These are phyloP conservation scores for Solanum etuberosum DNA, from an alignment of 257 asterid genomes.

Conservation along the genomic window DNA sequence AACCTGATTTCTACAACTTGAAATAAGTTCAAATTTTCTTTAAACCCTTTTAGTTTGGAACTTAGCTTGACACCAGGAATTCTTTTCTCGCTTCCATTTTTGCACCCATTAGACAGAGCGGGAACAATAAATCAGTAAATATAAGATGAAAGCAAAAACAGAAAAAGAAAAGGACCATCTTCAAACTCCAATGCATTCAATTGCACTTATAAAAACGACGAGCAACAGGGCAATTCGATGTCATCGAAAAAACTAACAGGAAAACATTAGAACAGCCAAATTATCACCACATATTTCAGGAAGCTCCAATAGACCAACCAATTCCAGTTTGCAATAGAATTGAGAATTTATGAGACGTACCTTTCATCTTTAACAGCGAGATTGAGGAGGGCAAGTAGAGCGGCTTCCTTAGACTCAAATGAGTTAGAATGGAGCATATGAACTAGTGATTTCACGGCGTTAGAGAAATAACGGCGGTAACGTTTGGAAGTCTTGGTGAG, in stretches of 20 bases:
- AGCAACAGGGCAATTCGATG: neutral
- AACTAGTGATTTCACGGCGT: constrained; percentile 56
- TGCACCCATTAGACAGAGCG: neutral
- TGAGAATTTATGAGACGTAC: constrained; percentile 21
- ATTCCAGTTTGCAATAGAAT: neutral
- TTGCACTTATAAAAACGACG: neutral
- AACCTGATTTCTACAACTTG: neutral
- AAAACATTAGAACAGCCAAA: neutral
- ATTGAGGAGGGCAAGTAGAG: constrained; percentile 72
- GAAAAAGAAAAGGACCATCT: neutral
- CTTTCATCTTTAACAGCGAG: constrained; percentile 77
- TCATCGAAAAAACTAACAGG: neutral
- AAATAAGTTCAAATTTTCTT: neutral
- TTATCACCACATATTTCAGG: neutral
- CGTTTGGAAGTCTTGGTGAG: constrained; percentile 77
- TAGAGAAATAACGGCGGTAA: constrained; percentile 71
- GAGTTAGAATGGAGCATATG: constrained; percentile 48
- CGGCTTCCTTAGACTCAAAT: constrained; percentile 49
- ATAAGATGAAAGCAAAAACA: neutral
- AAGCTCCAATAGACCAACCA: neutral
- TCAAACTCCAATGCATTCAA: constrained; percentile 16
- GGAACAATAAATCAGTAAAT: neutral
- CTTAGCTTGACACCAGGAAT: neutral
- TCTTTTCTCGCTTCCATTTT: neutral
- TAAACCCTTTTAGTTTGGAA: neutral